Base-by-base conservation (phyloP, 2,329 filamentous ascomycete species). In the Colletotrichum phormii region DNA sequence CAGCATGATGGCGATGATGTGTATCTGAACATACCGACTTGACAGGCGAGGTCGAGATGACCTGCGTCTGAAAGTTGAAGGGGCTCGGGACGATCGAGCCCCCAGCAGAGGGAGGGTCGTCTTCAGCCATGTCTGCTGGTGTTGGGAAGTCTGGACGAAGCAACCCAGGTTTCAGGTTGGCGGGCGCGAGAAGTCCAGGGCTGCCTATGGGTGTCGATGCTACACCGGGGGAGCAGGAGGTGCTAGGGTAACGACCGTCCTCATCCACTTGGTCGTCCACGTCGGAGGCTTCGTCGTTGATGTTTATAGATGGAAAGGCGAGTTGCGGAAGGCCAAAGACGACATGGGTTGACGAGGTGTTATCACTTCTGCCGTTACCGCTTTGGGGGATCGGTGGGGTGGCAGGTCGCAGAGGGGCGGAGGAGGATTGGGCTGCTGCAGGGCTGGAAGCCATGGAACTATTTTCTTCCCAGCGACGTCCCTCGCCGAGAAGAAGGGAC, bases 1-100 rank as follows among this genome's bases (percentile, higher is more conserved):
- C 26, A 13, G 71, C 33, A 57, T 49, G 8, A 37, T 54, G 26
- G n/a, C 63, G 58, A 49, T 12, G 29, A 42, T 42, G 31, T 65
- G n/a, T 15, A 22, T 37, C 61, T 64, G 31, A 29, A 85, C 89
- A 55, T 85, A 95, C 93, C 76, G 94, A 93, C 86, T 95, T 96
- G 71, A 95, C 89, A 3, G 94, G 93, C 22, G 88, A 88, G 75
- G 93, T 93, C 18, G 93, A 92, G 80, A 95, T 92, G 58, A 91
- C 88, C 80, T 94, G 92, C 1, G 96, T 94, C 84, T 97, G 91
- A 83, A 98, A 98, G 84, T 98, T 98, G 90, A 99, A 98, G 0
- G 96, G 96, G 76, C 92, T 94, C 69, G 84, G 85, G 18, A 81
- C 81, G 18, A 80, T 73, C 33, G 82, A 76, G 26, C 75, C 77